Evolutionary conservation across 495 filamentous ascomycete genomes (phyloP).

Genomic region (Bryoglossum gracile): DNA sequence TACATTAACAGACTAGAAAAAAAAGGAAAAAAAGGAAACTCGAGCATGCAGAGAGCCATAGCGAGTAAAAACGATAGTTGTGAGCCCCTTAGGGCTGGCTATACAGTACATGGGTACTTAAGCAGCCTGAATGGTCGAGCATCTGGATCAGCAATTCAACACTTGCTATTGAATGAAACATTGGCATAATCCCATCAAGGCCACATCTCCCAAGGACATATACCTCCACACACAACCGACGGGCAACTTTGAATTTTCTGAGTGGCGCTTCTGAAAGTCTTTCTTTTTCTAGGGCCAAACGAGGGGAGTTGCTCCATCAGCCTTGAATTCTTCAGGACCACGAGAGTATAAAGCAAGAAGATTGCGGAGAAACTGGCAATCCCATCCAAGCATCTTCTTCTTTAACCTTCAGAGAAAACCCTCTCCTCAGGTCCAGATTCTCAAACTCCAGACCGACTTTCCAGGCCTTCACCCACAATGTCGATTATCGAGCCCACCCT

Average conservation of each 20-base stretch:
- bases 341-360: not conserved
- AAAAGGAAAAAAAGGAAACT: not conserved
- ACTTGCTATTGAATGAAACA: too few species aligned
- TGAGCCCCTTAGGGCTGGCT: constrained; percentile 1
- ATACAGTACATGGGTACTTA: constrained; percentile 7
- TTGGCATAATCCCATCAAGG: too few species aligned
- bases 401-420: too few species aligned
- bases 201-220: too few species aligned
- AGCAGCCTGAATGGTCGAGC: constrained; percentile 9
- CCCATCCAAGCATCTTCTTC: not conserved
- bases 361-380: not conserved
- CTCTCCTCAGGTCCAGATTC: not conserved
- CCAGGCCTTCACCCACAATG: not conserved
- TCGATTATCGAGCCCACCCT: not conserved
- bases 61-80: not conserved
- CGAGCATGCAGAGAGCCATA: not conserved
- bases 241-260: not conserved
- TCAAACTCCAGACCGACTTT: not conserved
- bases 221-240: too few species aligned
- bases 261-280: not conserved
- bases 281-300: constrained; percentile 2
- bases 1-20: not conserved
- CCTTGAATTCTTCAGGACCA: not conserved
- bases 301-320: too few species aligned
- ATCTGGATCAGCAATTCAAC: not conserved